Evolutionary conservation across 257 asterid genomes (phyloP), one percentile per base, ranked within the genome.

Genomic region (Thymus mandschuricus): DNA sequence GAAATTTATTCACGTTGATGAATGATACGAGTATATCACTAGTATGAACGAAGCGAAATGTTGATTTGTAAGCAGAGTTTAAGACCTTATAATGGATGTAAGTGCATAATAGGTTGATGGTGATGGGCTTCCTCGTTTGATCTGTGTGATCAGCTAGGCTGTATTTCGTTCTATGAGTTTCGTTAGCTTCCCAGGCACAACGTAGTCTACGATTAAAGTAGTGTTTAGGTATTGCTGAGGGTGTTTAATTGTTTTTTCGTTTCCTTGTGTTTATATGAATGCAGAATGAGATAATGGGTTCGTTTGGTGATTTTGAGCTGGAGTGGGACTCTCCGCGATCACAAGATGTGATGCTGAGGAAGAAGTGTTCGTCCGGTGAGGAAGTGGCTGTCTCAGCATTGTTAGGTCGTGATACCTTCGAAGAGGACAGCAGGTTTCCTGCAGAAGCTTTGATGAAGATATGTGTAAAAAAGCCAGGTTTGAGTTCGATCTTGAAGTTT

Each of bases 371-470:
- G 54, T 81, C 96, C 0, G 96, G 96, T 9, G 98, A 94, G 79
- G 97, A 91, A 84, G 84, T 91, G 58, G 96, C 93, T 41, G 75
- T 91, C 74, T 91, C 96, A 66, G 97, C 96, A 61, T 68, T 94
- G 69, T 68, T 94, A 76, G 88, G 90, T 21, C 65, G 65, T 21
- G 86, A 76, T 2, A 59, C 81, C 4, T 72, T 59, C 71, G 76
- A 68, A 51, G 90, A 73, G 69, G 81, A 76, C 49, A 60, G 78
- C 34, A 81, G 70, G 65, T 82, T 79, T 27, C 96, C 88, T 15
- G 68, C 80, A 11, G 86, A 91, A 68, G 88, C 96, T 68, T 74
- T 80, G 83, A 64, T 94, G 85, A 94, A 94, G 84, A 85, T 94
- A 49, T 87, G 98, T 72, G 68, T 94, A 66, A 94, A 86, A 75